Conservation (phyloP, 495 filamentous ascomycete species). For the Hypoxylon trugodes region DNA sequence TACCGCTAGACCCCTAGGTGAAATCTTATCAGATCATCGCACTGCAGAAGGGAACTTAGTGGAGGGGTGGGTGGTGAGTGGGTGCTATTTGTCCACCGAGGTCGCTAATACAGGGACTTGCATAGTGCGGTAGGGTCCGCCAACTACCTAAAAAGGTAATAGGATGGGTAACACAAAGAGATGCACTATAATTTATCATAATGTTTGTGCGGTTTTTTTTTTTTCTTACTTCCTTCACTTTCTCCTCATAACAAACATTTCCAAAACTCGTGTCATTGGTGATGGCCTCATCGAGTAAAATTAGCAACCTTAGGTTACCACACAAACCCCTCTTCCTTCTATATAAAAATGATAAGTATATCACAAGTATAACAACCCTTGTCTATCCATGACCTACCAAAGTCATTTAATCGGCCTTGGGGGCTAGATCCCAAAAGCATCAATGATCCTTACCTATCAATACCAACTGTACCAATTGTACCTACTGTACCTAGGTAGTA, state of each 20-base stretch:
- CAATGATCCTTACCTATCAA: conserved; percentile 9
- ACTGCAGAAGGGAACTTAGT: neutral
- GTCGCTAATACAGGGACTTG: conserved; percentile 8
- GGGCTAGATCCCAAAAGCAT: conserved; percentile 18
- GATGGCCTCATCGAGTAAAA: conserved; percentile 3
- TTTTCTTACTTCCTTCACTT: neutral
- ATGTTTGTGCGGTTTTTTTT: neutral
- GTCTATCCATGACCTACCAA: neutral
- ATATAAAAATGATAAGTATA: too few species aligned
- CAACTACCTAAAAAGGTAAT: conserved; percentile 6
- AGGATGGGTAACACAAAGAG: neutral
- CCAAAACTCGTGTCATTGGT: conserved; percentile 2
- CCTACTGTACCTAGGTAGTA: too few species aligned
- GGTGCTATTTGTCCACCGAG: conserved; percentile 11
- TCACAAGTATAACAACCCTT: conserved; percentile 21
- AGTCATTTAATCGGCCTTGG: neutral
- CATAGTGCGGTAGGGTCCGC: neutral
- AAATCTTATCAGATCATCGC: conserved; percentile 40
- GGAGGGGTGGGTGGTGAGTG: conserved; percentile 16
- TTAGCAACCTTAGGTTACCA: conserved; percentile 2
- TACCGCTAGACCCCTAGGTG: conserved; percentile 3
- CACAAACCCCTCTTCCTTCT: conserved; percentile 9
- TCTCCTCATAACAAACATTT: conserved; percentile 5
- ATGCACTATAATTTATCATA: neutral
- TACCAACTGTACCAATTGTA: too few species aligned